phyloP scores from a whole-genome alignment of 495 filamentous ascomycete genomes.

The Penicillium canescens region DNA sequence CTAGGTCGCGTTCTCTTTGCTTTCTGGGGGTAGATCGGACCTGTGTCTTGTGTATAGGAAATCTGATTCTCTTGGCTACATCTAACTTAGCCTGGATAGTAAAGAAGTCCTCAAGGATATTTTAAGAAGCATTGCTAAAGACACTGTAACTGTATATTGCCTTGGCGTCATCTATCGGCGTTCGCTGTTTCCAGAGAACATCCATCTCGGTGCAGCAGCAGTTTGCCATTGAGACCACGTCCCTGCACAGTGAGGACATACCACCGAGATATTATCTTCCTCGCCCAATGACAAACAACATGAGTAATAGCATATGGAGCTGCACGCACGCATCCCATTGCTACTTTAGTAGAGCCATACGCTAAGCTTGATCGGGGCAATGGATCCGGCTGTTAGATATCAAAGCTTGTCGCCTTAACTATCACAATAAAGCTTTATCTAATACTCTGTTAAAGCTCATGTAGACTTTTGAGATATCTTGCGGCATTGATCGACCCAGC shows the following conservation, averaged over 20 bases:
- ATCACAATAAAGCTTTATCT: slow-evolving; percentile 20
- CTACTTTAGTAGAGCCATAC: slow-evolving; percentile 6
- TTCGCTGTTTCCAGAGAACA: too few relatives aligned
- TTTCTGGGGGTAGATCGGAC: slow-evolving; percentile 21
- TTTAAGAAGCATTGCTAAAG: neutral
- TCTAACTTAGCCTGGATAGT: neutral
- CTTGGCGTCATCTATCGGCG: too few relatives aligned
- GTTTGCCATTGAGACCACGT: neutral
- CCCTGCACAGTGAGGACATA: neutral
- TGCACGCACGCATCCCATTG: slow-evolving; percentile 21
- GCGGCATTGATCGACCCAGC: too few relatives aligned
- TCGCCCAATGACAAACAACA: slow-evolving; percentile 1
- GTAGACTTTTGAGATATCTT: too few relatives aligned
- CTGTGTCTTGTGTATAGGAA: slow-evolving; percentile 6
- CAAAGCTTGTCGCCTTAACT: neutral
- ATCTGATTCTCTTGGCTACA: neutral
- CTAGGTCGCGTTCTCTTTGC: slow-evolving; percentile 15
- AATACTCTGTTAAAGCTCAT: neutral
- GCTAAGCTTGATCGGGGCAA: slow-evolving; percentile 26
- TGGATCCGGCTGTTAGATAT: slow-evolving; percentile 24
- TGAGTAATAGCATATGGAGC: slow-evolving; percentile 2
- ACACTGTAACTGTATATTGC: neutral
- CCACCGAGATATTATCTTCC: neutral
- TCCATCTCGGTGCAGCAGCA: too few relatives aligned
- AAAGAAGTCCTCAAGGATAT: too few relatives aligned